Base-by-base conservation (phyloP, 352 stramenopile species). In the Pythium phragmiticola region DNA sequence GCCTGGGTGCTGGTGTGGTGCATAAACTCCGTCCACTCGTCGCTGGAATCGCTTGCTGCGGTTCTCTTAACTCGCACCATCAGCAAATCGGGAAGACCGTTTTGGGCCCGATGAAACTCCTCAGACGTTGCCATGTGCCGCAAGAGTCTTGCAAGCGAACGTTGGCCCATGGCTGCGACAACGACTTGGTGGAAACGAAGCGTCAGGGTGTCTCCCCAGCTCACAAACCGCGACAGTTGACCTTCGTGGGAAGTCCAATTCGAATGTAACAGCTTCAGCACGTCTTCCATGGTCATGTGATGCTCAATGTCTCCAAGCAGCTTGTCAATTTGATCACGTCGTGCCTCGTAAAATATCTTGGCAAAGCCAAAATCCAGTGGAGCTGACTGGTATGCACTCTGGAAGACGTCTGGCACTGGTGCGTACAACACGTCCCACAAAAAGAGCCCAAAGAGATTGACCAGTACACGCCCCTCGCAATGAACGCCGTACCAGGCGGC, bases 391-490 rank as follows among this genome's bases (percentile, higher is more conserved):
- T 87, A 96, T 7, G 77, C 81, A n/a, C 78, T 94, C 69, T 96
- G 88, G 57, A 97, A 96, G 2, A 96, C 89, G 52, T 94, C 72
- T 3, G 82, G 73, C 17, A 96, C 72, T n/a, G 60, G 71, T 0
- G 80, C 75, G 45, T 96, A 97, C 30, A 97, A 58, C 11, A 94
- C 64, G 36, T 95, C 84, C 90, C 90, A 96, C 77, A 97, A 83
- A n/a, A 96, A 80, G 17, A 97, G 60, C 0, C 87, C 84, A 65
- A 95, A 95, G 2, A 97, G 47, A 48, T 85, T 89, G 14, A 72
- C 65, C 30, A 97, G 56, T 36, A 90, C 65, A 42, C 63, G 61
- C 0, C 90, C 89, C 72, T 96, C 89, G 26, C 78, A 92, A 60
- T 97, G 90, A n/a, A 92, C 68, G 0, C 88, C 88, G 39, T 91